Percentiles rank a stretch among this genome's conserved stretches.
Conservation (phyloP, 352 stramenopile species). For the Blastocystis sp. region DNA sequence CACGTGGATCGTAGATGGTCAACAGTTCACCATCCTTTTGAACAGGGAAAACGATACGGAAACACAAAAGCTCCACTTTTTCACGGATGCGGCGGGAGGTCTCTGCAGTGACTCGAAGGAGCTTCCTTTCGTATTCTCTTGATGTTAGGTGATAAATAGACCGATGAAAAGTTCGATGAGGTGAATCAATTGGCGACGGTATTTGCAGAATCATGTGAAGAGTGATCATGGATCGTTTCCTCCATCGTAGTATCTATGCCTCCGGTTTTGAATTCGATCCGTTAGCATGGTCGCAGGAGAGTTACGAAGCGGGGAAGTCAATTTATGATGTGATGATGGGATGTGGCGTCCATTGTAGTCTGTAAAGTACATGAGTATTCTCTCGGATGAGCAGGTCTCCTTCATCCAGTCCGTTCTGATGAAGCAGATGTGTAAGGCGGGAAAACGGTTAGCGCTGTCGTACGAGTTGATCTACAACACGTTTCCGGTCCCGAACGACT, state of each 20-base stretch:
- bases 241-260: not conserved
- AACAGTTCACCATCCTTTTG: not conserved
- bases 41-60: not conserved
- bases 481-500: slow-evolving; percentile 1
- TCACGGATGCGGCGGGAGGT: not conserved
- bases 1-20: not conserved
- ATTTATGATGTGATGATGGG: not conserved
- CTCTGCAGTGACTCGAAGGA: not conserved
- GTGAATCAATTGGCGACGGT: not conserved
- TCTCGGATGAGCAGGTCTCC: slow-evolving; percentile 9
- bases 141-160: not conserved
- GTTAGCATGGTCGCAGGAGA: not conserved
- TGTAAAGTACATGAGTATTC: not conserved
- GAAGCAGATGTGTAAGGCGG: slow-evolving; percentile 15
- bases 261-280: slow-evolving; percentile 28
- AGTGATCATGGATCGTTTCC: not conserved
- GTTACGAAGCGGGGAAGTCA: not conserved
- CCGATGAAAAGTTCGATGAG: not conserved
- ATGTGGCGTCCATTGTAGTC: not conserved
- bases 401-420: slow-evolving; percentile 1
- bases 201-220: not conserved
- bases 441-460: slow-evolving; percentile 18
- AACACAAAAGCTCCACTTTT: not conserved
- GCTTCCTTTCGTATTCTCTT: not conserved
- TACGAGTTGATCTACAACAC: slow-evolving; percentile 30